These are phyloP conservation scores for Pythium apleroticum DNA, from an alignment of 352 stramenopile genomes.

Conservation along the genomic window DNA sequence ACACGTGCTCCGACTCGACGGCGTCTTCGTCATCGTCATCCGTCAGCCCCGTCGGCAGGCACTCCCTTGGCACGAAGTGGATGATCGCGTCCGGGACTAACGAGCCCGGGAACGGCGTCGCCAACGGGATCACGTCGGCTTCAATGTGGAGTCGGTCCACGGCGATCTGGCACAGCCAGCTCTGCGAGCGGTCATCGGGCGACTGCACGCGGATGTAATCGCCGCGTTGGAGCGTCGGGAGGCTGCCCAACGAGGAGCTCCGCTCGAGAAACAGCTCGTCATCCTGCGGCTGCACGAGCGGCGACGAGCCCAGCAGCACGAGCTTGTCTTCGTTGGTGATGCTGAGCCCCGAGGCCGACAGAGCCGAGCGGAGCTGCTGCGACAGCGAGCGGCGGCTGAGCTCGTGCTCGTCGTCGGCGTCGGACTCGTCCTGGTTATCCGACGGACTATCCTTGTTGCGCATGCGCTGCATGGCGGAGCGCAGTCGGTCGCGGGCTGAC, in stretches of 20 bases:
- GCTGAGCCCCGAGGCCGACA: slow-evolving; percentile 12
- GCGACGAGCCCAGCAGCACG: slow-evolving; percentile 21
- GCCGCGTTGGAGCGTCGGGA: slow-evolving; percentile 18
- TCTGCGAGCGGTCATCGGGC: slow-evolving; percentile 18
- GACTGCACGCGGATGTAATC: slow-evolving; percentile 29
- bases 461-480: slow-evolving; percentile 22
- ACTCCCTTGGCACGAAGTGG: slow-evolving; percentile 26
- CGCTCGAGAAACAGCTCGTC: slow-evolving; percentile 27
- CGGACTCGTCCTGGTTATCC: slow-evolving; percentile 9
- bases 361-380: slow-evolving; percentile 10
- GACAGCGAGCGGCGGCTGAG: not conserved
- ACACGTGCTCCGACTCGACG: slow-evolving; percentile 2
- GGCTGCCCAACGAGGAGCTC: not conserved
- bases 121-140: slow-evolving; percentile 23
- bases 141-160: slow-evolving; percentile 18
- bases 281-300: slow-evolving; percentile 28
- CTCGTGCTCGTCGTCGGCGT: not conserved
- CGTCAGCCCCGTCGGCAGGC: slow-evolving; percentile 17
- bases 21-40: slow-evolving; percentile 12
- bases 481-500: slow-evolving; percentile 8
- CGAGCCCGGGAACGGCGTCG: slow-evolving; percentile 22
- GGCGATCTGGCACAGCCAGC: slow-evolving; percentile 26
- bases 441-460: not conserved
- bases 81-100: slow-evolving; percentile 25
- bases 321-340: slow-evolving; percentile 19